phyloP scores from a whole-genome alignment of 768 basidiomycete species.

The Psilocybe tampanensis region DNA sequence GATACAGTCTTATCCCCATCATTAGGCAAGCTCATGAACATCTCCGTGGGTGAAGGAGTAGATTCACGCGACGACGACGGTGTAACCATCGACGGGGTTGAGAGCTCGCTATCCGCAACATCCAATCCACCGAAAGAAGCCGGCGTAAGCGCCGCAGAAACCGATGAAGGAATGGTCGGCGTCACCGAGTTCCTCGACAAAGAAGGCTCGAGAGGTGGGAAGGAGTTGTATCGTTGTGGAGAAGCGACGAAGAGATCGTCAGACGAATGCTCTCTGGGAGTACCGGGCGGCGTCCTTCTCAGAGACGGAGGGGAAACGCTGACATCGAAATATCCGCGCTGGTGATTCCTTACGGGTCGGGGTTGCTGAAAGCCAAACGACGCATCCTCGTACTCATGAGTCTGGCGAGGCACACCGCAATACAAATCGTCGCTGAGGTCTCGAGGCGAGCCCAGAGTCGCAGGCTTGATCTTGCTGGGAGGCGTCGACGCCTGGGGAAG shows the following conservation, averaged over 20 bases:
- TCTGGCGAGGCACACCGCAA: slow-evolving; percentile 14
- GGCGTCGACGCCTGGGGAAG: neutral
- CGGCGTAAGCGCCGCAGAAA: neutral
- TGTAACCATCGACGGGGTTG: slow-evolving; percentile 50
- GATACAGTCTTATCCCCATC: slow-evolving; percentile 15
- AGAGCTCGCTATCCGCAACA: slow-evolving; percentile 31
- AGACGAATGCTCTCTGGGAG: slow-evolving; percentile 31
- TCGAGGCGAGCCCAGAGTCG: slow-evolving; percentile 51
- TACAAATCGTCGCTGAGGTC: slow-evolving; percentile 38
- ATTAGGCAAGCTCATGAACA: slow-evolving; percentile 22
- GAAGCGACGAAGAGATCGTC: slow-evolving; percentile 19
- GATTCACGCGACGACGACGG: slow-evolving; percentile 44
- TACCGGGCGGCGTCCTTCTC: slow-evolving; percentile 52
- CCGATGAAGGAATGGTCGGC: neutral
- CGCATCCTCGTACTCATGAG: slow-evolving; percentile 23
- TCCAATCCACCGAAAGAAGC: neutral
- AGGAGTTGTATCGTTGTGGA: slow-evolving; percentile 39
- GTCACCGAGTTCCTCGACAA: neutral
- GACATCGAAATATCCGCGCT: slow-evolving; percentile 58
- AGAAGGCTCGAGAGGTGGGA: slow-evolving; percentile 29
- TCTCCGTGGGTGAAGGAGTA: slow-evolving; percentile 42
- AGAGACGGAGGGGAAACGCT: slow-evolving; percentile 27
- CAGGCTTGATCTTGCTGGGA: slow-evolving; percentile 12
- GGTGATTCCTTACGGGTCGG: slow-evolving; percentile 48
- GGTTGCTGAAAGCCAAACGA: slow-evolving; percentile 27